These are phyloP conservation scores for Coemansia sp. DNA, from an alignment of 192 early-diverging fungal genomes.

Conservation along the genomic window DNA sequence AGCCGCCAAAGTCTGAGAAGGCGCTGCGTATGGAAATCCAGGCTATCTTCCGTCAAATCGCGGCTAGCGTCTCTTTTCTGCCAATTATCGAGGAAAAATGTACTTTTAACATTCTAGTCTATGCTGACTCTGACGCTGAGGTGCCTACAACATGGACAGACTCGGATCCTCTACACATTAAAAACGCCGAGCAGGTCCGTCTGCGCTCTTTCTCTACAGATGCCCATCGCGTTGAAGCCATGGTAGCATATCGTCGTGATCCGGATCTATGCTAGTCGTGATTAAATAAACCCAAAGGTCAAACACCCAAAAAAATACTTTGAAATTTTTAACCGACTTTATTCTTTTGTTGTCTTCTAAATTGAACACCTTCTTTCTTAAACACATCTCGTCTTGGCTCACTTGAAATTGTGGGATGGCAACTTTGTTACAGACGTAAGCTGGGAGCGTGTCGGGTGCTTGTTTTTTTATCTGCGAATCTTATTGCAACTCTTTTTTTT, in stretches of 20 bases:
- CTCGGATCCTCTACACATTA: conserved; percentile 73
- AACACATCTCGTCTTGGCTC: neutral
- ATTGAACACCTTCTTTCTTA: conserved; percentile 1
- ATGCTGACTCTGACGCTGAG: conserved; percentile 81
- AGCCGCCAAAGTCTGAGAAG: conserved; percentile 50
- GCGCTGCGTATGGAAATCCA: conserved; percentile 69
- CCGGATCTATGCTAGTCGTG: conserved; percentile 51
- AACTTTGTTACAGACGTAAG: neutral
- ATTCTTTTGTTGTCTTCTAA: conserved; percentile 6
- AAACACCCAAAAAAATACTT: neutral
- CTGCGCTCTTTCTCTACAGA: conserved; percentile 81
- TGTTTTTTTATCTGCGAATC: neutral
- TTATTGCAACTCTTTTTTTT: neutral
- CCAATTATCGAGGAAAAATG: conserved; percentile 85
- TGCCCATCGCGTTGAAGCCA: conserved; percentile 77
- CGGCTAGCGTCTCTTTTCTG: conserved; percentile 84
- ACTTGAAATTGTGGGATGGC: neutral
- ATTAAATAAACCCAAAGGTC: neutral
- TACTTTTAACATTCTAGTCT: conserved; percentile 89
- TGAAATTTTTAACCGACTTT: neutral
- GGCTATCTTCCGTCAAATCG: conserved; percentile 90
- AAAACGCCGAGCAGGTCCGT: conserved; percentile 81
- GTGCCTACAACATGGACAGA: conserved; percentile 87
- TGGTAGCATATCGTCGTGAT: conserved; percentile 80
- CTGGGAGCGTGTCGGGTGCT: neutral